These are phyloP conservation scores for Rubus idaeus DNA, from an alignment of 306 rosid species.

Conservation along the genomic window DNA sequence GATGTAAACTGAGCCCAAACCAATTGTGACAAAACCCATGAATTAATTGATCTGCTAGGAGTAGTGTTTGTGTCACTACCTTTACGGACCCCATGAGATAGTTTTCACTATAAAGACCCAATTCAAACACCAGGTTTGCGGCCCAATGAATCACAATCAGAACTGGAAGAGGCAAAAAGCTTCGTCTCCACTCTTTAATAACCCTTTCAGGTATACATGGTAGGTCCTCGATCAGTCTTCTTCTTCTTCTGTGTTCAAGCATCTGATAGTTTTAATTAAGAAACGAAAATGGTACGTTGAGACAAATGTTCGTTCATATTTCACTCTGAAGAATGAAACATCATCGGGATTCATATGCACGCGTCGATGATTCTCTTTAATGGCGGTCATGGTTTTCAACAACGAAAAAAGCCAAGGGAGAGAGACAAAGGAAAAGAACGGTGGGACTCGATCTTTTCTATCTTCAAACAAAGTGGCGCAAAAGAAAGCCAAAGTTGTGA, in stretches of 20 bases:
- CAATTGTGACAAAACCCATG: not conserved
- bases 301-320: not conserved
- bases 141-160: conserved; percentile 10
- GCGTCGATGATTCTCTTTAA: not conserved
- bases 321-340: not conserved
- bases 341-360: not conserved
- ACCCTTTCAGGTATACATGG: not conserved
- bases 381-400: conserved; percentile 12
- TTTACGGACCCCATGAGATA: not conserved
- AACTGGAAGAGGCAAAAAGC: conserved; percentile 14
- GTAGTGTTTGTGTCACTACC: not conserved
- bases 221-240: not conserved
- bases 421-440: conserved; percentile 2
- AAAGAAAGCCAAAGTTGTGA: conserved; percentile 19
- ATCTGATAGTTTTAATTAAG: not conserved
- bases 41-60: no score
- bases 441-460: conserved; percentile 5
- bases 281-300: not conserved
- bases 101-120: not conserved
- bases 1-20: not conserved
- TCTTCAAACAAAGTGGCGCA: conserved; percentile 22
- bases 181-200: not conserved
- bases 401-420: conserved; percentile 11
- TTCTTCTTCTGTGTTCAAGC: not conserved
- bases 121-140: not conserved